phyloP scores from a whole-genome alignment of 306 rosid genomes.

The Lotus japonicus region DNA sequence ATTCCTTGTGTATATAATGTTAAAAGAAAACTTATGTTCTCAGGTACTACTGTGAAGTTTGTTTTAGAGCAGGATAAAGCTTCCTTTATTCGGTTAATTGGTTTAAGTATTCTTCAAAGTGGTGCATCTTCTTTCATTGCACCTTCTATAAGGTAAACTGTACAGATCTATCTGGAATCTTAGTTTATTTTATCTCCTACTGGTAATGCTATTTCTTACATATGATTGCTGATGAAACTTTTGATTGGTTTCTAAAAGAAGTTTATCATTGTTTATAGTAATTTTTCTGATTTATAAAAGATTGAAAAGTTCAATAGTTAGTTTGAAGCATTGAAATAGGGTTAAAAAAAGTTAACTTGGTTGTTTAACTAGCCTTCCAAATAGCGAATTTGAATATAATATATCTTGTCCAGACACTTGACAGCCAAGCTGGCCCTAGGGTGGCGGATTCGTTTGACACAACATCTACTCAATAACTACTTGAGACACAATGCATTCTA shows the following conservation, averaged over 20 bases:
- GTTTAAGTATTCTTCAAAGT: conserved; percentile 85
- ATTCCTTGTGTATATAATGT: conserved; percentile 11
- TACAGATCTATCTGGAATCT: background rate
- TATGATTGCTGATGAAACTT: conserved; percentile 1
- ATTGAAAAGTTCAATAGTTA: background rate
- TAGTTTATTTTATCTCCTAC: background rate
- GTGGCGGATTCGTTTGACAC: conserved; percentile 94
- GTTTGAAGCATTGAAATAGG: background rate
- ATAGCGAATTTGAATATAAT: conserved; percentile 4
- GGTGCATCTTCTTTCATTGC: conserved; percentile 86
- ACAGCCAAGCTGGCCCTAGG: conserved; percentile 91
- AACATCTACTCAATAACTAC: conserved; percentile 77
- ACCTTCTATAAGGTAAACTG: conserved; percentile 73
- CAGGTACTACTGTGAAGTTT: conserved; percentile 91
- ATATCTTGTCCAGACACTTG: conserved; percentile 60
- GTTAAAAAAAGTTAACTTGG: background rate
- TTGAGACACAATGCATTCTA: conserved; percentile 88
- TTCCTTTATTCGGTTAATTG: conserved; percentile 72
- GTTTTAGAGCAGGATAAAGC: conserved; percentile 96
- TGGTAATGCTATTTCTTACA: conserved; percentile 6
- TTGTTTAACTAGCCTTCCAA: background rate
- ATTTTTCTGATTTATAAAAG: background rate
- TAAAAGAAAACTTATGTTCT: conserved; percentile 22
- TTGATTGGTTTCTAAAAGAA: background rate
- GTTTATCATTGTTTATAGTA: conserved; percentile 8